Evolutionary conservation across 805 yeast genomes (phyloP), one percentile per base, ranked within the genome.

Genomic region (Yarrowia osloensis): DNA sequence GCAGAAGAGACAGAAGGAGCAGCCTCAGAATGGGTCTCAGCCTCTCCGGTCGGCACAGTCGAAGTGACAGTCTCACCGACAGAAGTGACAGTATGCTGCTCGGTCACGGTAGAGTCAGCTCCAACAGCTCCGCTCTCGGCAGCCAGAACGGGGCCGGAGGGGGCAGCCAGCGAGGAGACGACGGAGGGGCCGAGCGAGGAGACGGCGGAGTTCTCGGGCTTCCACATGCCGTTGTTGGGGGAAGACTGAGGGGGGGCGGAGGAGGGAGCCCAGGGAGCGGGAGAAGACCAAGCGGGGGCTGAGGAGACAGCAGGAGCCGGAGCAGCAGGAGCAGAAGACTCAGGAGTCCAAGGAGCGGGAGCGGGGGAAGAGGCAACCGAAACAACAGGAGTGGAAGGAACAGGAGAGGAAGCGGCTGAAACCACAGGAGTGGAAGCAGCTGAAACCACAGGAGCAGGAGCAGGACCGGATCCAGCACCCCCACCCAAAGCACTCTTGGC

Each of bases 401-500:
- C 13, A 19, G 35, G 17, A 24, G 22, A 22, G 11, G 46, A 35
- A 37, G 44, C 5, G 19, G 63, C 7, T n/a, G n/a, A n/a, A n/a
- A n/a, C n/a, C n/a, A n/a, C n/a, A n/a, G n/a, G n/a, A 7, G 29
- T 28, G 29, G 29, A 28, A 11, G 40, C 50, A 28, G 9, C 44
- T 31, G 52, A 21, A 13, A 15, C 57, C 4, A 22, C 59, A 8
- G 59, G 42, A 17, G 17, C 42, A 21, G 54, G 33, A 26, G 19
- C 59, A 13, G 46, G 33, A 21, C 24, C 44, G 26, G 24, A 12
- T 0, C 26, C n/a, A n/a, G n/a, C n/a, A n/a, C n/a, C 39, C 0
- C 66, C 66, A 4, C 47, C 67, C 9, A 63, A 21, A n/a, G 59
- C 57, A 11, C 28, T 26, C 67, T 63, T 63, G 49, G 67, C 67